A percentile compares a stretch with the other conserved stretches of the same genome.
These are phyloP conservation scores for Tuber calosporum DNA, from an alignment of 495 filamentous ascomycete genomes.

Conservation along the genomic window DNA sequence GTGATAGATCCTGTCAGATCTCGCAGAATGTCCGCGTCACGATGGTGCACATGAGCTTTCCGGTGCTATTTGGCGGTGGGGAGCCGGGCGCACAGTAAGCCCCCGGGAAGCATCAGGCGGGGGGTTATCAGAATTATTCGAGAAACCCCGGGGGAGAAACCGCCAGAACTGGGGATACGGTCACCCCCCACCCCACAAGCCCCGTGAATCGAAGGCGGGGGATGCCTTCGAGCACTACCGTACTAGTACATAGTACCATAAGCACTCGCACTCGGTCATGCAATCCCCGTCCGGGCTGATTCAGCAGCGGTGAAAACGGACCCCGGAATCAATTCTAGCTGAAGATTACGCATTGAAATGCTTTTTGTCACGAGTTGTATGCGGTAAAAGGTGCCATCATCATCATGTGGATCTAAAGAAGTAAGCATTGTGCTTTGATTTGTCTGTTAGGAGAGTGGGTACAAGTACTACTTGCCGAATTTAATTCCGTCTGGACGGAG, in stretches of 20 bases:
- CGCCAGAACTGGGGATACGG: too few relatives aligned
- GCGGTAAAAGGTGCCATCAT: not conserved
- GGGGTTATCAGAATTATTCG: too few relatives aligned
- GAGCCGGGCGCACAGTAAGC: too few relatives aligned
- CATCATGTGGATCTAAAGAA: not conserved
- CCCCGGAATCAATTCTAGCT: not conserved
- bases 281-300: not conserved
- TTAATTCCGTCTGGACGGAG: not conserved
- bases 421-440: not conserved
- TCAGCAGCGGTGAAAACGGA: not conserved
- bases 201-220: too few relatives aligned
- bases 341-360: not conserved
- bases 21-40: not conserved
- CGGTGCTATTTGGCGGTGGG: not conserved
- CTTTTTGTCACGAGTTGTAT: not conserved
- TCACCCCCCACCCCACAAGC: too few relatives aligned
- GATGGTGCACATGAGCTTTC: not conserved
- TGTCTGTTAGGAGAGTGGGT: not conserved
- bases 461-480: not conserved
- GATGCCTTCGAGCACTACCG: not conserved
- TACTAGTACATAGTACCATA: too few relatives aligned
- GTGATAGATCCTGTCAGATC: not conserved
- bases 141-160: too few relatives aligned
- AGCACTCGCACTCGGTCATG: not conserved
- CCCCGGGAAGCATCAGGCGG: too few relatives aligned